Evolutionary conservation across 495 filamentous ascomycete species (phyloP).

Genomic region (Staphylotrichum tortipilum): DNA sequence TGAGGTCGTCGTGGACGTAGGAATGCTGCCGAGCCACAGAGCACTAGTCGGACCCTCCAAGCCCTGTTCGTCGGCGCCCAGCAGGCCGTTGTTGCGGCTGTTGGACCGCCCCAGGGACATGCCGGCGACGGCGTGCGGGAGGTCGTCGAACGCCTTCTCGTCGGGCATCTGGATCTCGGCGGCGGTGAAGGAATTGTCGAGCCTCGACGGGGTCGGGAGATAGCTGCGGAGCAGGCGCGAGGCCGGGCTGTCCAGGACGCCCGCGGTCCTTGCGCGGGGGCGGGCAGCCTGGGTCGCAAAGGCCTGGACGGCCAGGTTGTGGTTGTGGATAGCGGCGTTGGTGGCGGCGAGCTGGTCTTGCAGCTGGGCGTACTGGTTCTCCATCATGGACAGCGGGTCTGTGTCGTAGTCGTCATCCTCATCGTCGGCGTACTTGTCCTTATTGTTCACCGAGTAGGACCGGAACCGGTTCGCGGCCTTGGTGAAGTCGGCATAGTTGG

Average conservation of each 20-base stretch:
- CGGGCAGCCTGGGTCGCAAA: slow-evolving; percentile 78
- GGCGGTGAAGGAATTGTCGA: slow-evolving; percentile 76
- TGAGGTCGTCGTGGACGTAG: slow-evolving; percentile 90
- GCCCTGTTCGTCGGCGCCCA: slow-evolving; percentile 61
- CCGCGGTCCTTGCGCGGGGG: slow-evolving; percentile 75
- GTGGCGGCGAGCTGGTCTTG: slow-evolving; percentile 61
- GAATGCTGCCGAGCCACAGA: slow-evolving; percentile 95
- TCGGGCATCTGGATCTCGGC: slow-evolving; percentile 67
- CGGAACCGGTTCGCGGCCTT: slow-evolving; percentile 81
- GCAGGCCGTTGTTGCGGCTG: slow-evolving; percentile 47
- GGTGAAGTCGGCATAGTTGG: slow-evolving; percentile 63
- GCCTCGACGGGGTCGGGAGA: slow-evolving; percentile 68
- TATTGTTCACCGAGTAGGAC: slow-evolving; percentile 97
- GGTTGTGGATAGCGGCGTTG: slow-evolving; percentile 83
- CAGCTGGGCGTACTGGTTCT: slow-evolving; percentile 55
- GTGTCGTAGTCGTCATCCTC: slow-evolving; percentile 78
- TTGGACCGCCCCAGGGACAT: slow-evolving; percentile 62
- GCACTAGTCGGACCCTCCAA: slow-evolving; percentile 87
- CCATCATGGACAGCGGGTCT: slow-evolving; percentile 58
- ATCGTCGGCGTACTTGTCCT: slow-evolving; percentile 94
- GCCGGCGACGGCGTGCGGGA: slow-evolving; percentile 64
- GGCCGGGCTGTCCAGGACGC: slow-evolving; percentile 77
- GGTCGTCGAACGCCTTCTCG: slow-evolving; percentile 61
- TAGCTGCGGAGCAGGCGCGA: slow-evolving; percentile 68
- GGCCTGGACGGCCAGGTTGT: slow-evolving; percentile 88